phyloP scores from a whole-genome alignment of 331 rosid species.

The Malus hybrid region DNA sequence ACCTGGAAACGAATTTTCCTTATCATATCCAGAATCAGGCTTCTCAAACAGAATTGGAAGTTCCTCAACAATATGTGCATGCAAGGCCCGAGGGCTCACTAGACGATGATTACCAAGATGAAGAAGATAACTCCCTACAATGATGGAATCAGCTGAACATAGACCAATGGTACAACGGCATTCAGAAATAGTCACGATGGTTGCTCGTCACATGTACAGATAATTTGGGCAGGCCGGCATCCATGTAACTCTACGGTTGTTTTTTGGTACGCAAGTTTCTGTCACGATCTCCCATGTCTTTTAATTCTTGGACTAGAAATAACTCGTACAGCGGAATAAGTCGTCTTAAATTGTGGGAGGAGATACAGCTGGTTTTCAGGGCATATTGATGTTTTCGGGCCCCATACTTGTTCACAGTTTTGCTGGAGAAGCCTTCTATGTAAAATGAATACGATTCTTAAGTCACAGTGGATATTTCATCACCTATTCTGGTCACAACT shows the following conservation, averaged over 20 bases:
- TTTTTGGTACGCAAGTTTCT: neutral
- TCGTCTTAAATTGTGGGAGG: neutral
- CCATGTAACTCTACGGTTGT: neutral
- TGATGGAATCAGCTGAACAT: slow-evolving; percentile 7
- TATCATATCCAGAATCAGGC: slow-evolving; percentile 19
- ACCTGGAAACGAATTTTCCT: slow-evolving; percentile 23
- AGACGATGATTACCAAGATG: slow-evolving; percentile 1
- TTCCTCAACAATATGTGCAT: neutral
- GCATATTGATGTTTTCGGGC: neutral
- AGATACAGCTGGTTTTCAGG: neutral
- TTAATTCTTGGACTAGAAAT: neutral
- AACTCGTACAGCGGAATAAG: neutral
- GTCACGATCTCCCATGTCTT: neutral
- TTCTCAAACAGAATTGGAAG: slow-evolving; percentile 17
- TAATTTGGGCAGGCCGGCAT: neutral
- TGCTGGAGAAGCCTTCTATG: neutral
- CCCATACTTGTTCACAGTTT: neutral
- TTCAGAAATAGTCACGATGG: slow-evolving; percentile 1
- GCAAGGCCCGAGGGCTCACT: neutral
- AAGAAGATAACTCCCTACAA: slow-evolving; percentile 18
- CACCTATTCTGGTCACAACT: neutral
- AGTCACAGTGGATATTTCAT: neutral
- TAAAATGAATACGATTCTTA: neutral
- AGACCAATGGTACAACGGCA: neutral
- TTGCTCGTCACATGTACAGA: neutral